phyloP scores from a whole-genome alignment of 257 asterid genomes.

The Oldenlandia corymbosa region DNA sequence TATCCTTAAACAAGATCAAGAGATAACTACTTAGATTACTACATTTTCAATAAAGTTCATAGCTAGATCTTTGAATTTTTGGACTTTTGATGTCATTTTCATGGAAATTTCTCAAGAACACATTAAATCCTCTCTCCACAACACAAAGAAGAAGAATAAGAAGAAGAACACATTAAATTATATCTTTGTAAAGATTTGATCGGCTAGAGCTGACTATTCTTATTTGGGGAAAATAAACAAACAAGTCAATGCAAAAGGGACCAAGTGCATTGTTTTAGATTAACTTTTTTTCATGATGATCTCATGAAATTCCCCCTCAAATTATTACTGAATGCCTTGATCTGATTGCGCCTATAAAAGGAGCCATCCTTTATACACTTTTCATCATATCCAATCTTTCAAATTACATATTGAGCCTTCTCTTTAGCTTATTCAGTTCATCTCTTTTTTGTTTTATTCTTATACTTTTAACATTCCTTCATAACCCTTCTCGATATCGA shows the following conservation, averaged over 20 bases:
- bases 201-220: too few species aligned
- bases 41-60: too few species aligned
- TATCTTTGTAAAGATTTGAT: background rate
- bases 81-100: conserved; percentile 12
- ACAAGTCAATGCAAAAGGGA: background rate
- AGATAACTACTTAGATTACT: too few species aligned
- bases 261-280: background rate
- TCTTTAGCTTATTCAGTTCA: background rate
- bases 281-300: too few species aligned
- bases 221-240: background rate
- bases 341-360: conserved; percentile 12
- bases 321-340: background rate
- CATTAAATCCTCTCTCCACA: background rate
- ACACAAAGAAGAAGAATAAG: too few species aligned
- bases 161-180: background rate
- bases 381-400: background rate
- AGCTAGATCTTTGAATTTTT: background rate
- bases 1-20: too few species aligned
- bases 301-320: background rate
- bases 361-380: background rate
- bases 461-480: too few species aligned
- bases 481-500: too few species aligned
- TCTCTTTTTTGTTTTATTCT: too few species aligned
- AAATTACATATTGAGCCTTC: too few species aligned
- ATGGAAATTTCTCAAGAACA: background rate